Percentiles rank a stretch among this genome's conserved stretches.
Evolutionary conservation across 2,329 filamentous ascomycete genomes (phyloP).

Genomic region (Aspergillus ustus): DNA sequence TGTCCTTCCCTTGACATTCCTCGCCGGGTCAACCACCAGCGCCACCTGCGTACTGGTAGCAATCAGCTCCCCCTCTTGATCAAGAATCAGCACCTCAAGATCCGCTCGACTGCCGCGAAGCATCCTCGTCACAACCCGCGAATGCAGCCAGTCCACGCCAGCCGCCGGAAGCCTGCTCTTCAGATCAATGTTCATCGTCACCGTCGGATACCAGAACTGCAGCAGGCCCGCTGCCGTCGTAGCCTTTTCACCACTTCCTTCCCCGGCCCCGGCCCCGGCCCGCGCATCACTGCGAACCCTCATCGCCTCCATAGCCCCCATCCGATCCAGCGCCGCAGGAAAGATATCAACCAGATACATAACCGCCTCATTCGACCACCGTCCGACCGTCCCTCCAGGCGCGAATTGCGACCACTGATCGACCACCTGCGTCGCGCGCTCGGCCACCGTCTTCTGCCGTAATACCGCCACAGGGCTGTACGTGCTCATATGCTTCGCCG

Average conservation of each 20-base stretch:
- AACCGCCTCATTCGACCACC: constrained; percentile 15
- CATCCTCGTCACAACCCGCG: constrained; percentile 14
- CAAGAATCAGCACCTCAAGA: constrained; percentile 9
- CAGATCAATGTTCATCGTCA: constrained; percentile 14
- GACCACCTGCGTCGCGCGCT: constrained; percentile 1
- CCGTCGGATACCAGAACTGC: constrained; percentile 13
- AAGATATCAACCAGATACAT: constrained; percentile 7
- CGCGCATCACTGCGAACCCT: not conserved
- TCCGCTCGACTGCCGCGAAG: constrained; percentile 12
- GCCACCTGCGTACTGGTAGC: constrained; percentile 11
- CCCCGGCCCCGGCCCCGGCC: not conserved
- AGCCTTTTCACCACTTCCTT: not conserved
- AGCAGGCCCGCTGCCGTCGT: not conserved
- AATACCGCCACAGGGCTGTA: not conserved
- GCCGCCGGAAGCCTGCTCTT: constrained; percentile 1
- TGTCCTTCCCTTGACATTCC: constrained; percentile 6
- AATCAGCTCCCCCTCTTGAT: constrained; percentile 7
- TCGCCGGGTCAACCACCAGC: constrained; percentile 9
- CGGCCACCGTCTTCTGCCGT: not conserved
- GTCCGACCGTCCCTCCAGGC: not conserved
- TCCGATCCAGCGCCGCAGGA: constrained; percentile 7
- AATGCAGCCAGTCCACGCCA: constrained; percentile 11
- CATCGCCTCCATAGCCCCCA: constrained; percentile 2
- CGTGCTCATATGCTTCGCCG: not conserved
- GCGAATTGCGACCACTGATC: constrained; percentile 12